Percentiles rank a stretch among this genome's conserved stretches.
Evolutionary conservation across 192 early-diverging fungal genomes (phyloP).

Genomic region (Linderina pennispora): DNA sequence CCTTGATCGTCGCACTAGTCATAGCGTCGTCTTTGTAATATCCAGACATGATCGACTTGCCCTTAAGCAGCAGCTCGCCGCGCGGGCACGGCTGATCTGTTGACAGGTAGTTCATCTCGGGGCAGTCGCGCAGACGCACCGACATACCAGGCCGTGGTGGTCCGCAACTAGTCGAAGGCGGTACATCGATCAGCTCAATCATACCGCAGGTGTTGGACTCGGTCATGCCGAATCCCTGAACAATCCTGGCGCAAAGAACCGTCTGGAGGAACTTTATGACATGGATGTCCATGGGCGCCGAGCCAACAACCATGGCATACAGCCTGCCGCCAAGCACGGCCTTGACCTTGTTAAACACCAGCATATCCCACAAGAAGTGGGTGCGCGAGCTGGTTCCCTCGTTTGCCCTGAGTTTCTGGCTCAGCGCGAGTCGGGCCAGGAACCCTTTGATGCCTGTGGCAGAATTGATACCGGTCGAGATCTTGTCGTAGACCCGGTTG

Average conservation of each 20-base stretch:
- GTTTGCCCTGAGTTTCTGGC: slow-evolving; percentile 52
- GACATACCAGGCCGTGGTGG: slow-evolving; percentile 57
- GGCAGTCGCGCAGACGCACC: slow-evolving; percentile 76
- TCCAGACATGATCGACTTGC: slow-evolving; percentile 60
- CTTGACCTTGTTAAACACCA: slow-evolving; percentile 80
- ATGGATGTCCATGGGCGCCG: slow-evolving; percentile 60
- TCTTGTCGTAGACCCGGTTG: slow-evolving; percentile 72
- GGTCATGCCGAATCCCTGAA: too few species aligned
- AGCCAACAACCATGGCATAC: slow-evolving; percentile 67
- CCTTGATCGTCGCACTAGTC: slow-evolving; percentile 60
- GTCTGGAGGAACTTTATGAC: slow-evolving; percentile 76
- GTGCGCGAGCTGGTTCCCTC: slow-evolving; percentile 47
- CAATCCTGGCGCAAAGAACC: too few species aligned
- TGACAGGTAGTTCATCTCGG: slow-evolving; percentile 71
- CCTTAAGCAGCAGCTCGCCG: slow-evolving; percentile 81
- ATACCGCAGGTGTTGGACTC: too few species aligned
- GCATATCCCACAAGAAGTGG: slow-evolving; percentile 75
- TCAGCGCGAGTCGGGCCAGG: slow-evolving; percentile 47
- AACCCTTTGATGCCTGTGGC: slow-evolving; percentile 36
- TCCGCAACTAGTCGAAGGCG: slow-evolving; percentile 64
- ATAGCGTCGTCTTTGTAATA: slow-evolving; percentile 73
- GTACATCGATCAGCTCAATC: slow-evolving; percentile 10
- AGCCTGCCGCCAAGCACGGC: slow-evolving; percentile 63
- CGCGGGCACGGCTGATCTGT: slow-evolving; percentile 68
- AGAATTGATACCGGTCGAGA: slow-evolving; percentile 46